phyloP scores from a whole-genome alignment of 2,329 filamentous ascomycete genomes.

The Remersonia thermophila region DNA sequence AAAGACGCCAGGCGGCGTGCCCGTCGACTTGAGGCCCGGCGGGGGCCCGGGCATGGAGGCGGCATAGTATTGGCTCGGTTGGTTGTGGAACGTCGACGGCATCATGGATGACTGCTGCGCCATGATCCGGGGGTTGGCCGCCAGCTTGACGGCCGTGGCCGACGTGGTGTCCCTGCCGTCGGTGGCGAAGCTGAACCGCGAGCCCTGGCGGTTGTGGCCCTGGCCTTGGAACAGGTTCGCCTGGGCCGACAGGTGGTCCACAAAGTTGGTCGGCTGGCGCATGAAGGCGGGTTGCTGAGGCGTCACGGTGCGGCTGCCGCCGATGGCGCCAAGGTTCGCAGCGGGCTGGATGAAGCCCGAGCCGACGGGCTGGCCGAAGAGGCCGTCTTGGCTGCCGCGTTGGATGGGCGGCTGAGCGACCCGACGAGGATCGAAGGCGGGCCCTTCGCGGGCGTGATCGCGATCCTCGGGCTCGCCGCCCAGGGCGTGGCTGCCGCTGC shows the following conservation, averaged over 20 bases:
- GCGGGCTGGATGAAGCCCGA: conserved; percentile 36
- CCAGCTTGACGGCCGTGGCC: conserved; percentile 57
- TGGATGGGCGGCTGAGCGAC: conserved; percentile 70
- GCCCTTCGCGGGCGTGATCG: conserved; percentile 40
- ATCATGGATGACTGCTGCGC: conserved; percentile 82
- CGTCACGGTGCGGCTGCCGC: conserved; percentile 56
- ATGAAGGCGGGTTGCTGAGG: conserved; percentile 68
- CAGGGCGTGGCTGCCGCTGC: conserved; percentile 71
- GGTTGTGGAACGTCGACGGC: conserved; percentile 50
- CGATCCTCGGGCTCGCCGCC: conserved; percentile 86
- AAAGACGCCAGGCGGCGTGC: conserved; percentile 91
- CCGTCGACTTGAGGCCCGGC: conserved; percentile 87
- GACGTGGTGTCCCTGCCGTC: conserved; percentile 48
- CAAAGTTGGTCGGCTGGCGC: conserved; percentile 36
- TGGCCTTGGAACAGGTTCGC: conserved; percentile 45
- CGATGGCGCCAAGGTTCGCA: conserved; percentile 45
- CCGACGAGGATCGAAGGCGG: conserved; percentile 45
- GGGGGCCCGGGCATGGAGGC: conserved; percentile 84
- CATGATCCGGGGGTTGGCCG: conserved; percentile 70
- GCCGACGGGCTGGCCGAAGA: conserved; percentile 41
- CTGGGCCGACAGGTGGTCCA: conserved; percentile 35
- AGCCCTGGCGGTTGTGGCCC: conserved; percentile 70
- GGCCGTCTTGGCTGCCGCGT: conserved; percentile 40
- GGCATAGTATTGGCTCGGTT: conserved; percentile 64
- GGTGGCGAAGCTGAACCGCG: conserved; percentile 77